Conservation (phyloP, 306 rosid species). For the Medicago lupulina region DNA sequence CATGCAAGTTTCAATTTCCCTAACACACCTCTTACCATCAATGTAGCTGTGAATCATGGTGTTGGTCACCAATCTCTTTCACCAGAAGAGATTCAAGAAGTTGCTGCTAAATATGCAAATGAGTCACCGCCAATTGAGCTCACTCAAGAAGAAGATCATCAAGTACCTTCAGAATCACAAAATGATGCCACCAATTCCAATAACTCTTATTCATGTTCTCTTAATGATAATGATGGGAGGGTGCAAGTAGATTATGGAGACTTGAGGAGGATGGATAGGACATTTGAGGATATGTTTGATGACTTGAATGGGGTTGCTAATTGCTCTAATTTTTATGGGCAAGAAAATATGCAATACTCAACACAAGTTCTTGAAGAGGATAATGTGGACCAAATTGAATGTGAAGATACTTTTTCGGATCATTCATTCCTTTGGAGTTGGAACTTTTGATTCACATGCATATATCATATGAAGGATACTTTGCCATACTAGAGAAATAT, state of each 20-base stretch:
- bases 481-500: no score
- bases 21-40: constrained; percentile 36
- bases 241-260: constrained; percentile 35
- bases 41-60: background rate
- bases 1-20: constrained; percentile 69
- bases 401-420: constrained; percentile 44
- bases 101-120: constrained; percentile 62
- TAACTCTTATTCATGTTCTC: background rate
- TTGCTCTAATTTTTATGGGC: constrained; percentile 35
- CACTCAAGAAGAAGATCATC: constrained; percentile 13
- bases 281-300: constrained; percentile 51
- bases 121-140: constrained; percentile 1
- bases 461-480: no score
- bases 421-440: constrained; percentile 65
- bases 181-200: background rate
- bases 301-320: constrained; percentile 23
- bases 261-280: constrained; percentile 51
- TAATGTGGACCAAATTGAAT: constrained; percentile 28
- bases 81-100: constrained; percentile 55
- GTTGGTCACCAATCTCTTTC: constrained; percentile 38
- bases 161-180: constrained; percentile 16
- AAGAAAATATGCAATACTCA: constrained; percentile 44
- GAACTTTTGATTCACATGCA: constrained; percentile 51
- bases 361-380: constrained; percentile 25
- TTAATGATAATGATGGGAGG: constrained; percentile 4